Conservation (phyloP, 2,329 filamentous ascomycete species). For the Penicillium paneum region DNA sequence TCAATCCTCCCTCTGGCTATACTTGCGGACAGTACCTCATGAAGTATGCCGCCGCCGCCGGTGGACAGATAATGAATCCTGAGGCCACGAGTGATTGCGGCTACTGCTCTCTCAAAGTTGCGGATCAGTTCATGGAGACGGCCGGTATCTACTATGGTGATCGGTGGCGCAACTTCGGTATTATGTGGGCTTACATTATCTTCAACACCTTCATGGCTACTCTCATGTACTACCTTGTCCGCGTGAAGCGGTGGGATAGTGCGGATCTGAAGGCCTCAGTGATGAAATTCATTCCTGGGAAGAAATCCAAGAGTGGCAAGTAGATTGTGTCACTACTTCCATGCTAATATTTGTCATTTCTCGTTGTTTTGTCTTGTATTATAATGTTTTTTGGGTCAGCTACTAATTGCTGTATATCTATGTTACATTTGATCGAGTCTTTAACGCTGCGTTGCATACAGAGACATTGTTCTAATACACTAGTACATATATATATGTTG, state of each 20-base stretch:
- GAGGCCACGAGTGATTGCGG: slow-evolving; percentile 51
- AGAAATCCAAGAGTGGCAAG: slow-evolving; percentile 13
- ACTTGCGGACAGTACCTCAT: slow-evolving; percentile 62
- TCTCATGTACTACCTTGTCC: slow-evolving; percentile 40
- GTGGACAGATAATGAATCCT: slow-evolving; percentile 55
- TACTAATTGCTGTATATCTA: background rate
- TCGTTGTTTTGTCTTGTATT: background rate
- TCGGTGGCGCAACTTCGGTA: slow-evolving; percentile 66
- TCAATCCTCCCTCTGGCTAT: slow-evolving; percentile 56
- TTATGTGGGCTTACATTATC: slow-evolving; percentile 57
- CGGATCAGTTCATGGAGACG: slow-evolving; percentile 39
- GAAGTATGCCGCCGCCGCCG: slow-evolving; percentile 47
- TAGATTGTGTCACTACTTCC: background rate
- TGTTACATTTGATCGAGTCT: background rate
- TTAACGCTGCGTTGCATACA: background rate
- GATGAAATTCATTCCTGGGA: slow-evolving; percentile 8
- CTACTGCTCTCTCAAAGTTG: slow-evolving; percentile 42
- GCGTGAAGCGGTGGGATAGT: slow-evolving; percentile 27
- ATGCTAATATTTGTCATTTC: background rate
- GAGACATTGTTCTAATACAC: background rate
- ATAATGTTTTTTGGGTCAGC: background rate
- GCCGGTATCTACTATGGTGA: slow-evolving; percentile 54
- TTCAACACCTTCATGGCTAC: slow-evolving; percentile 57
- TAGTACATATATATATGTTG: no score
- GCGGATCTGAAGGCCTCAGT: slow-evolving; percentile 16